Base-by-base conservation (phyloP, 2,329 filamentous ascomycete species). In the Setomelanomma holmii region DNA sequence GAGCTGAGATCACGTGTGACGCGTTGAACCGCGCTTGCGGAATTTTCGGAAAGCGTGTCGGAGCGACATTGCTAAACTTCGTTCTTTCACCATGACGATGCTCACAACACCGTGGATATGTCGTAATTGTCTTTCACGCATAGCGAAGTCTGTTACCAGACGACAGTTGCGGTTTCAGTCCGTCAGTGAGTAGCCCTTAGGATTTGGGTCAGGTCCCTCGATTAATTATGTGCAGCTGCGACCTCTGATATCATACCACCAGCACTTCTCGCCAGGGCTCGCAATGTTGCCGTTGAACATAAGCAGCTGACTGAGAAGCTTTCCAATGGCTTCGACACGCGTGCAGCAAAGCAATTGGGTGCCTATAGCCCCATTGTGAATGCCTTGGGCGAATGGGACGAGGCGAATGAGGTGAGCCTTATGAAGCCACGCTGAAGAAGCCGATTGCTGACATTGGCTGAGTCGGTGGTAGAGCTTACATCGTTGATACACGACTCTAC, bases 401-500 rank as follows among this genome's bases (percentile, higher is more conserved):
- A 80, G 53, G 82, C 84, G 40, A 81, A 81, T 46, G 80, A 85
- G 71, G 83, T 84, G 56, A 51, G 75, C 61, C 46, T 22, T 27
- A 17, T 10, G 24, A 16, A 20, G 8, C 39, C 40, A 24, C 45
- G 44, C 10, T 6, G 43, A 22, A 38, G 36, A 34, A n/a, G n/a
- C n/a, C 21, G 39, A 33, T 40, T 34, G 35, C 11, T 19, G 19
- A 24, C 56, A 49, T 64, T 67, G 51, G 52, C 51, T 44, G 67
- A 84, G 78, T 80, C 84, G 42, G 76, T 86, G 47, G 54, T 71
- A 42, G 95, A 98, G 75, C 84, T 99, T 45, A 85, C 87, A 10
- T 81, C 87, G 7, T 82, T 99, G 46, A 87, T 96, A 10, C 78
- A 82, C n/a, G 91, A 96, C 58, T 77, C 81, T 1, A 73, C 77